phyloP scores from a whole-genome alignment of 257 asterid genomes.

The Agastache rugosa region DNA sequence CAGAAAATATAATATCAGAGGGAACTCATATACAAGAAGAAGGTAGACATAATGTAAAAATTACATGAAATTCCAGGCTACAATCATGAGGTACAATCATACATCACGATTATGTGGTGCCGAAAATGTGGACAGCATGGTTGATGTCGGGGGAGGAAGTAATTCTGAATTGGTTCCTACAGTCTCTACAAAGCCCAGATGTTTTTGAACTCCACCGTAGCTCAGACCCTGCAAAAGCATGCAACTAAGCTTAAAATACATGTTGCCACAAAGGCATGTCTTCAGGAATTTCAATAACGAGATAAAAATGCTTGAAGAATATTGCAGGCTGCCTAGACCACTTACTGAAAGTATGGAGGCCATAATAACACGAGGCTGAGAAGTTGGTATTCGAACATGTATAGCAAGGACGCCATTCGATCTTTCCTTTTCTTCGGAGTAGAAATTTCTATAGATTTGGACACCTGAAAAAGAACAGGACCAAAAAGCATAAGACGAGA shows the following conservation, averaged over 20 bases:
- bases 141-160: constrained; percentile 73
- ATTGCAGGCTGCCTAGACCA: constrained; percentile 29
- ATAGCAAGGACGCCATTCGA: constrained; percentile 82
- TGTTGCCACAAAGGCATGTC: not conserved
- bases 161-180: constrained; percentile 58
- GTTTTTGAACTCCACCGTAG: constrained; percentile 68
- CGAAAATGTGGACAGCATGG: constrained; percentile 60
- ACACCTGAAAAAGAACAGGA: constrained; percentile 59
- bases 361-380: constrained; percentile 53
- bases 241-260: constrained; percentile 21
- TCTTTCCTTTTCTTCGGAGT: constrained; percentile 81
- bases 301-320: constrained; percentile 8
- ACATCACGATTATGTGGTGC: constrained; percentile 67
- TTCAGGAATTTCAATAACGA: constrained; percentile 17
- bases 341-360: constrained; percentile 72
- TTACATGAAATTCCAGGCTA: constrained; percentile 22
- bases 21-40: constrained; percentile 25
- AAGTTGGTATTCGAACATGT: constrained; percentile 46
- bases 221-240: constrained; percentile 60
- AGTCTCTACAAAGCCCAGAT: constrained; percentile 66
- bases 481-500: constrained; percentile 21
- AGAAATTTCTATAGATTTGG: constrained; percentile 74
- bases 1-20: constrained; percentile 1
- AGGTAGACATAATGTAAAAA: constrained; percentile 9
- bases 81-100: constrained; percentile 49